Conservation (phyloP, 208 protist species). For the Angomonas deanei region DNA sequence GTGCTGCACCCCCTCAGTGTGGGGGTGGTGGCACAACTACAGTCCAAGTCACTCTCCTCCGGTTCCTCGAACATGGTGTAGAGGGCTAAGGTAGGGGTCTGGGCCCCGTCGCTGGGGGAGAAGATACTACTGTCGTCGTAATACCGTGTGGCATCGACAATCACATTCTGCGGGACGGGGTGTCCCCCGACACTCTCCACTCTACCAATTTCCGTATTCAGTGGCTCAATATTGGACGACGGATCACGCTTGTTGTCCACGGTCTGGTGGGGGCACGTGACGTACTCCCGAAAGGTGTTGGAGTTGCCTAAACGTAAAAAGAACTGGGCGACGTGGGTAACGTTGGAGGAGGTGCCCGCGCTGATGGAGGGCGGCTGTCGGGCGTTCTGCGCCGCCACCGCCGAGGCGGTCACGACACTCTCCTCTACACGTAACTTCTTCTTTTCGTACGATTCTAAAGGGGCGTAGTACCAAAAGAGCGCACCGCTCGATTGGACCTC, state of each 20-base stretch:
- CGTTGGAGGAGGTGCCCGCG: not conserved
- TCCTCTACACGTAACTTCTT: slow-evolving; percentile 75
- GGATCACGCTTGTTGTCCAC: slow-evolving; percentile 1
- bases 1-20: not conserved
- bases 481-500: slow-evolving; percentile 17
- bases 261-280: slow-evolving; percentile 3
- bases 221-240: not conserved
- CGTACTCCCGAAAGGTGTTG: slow-evolving; percentile 49
- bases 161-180: not conserved
- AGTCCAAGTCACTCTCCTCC: not conserved
- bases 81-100: not conserved
- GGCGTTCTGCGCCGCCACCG: slow-evolving; percentile 6
- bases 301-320: slow-evolving; percentile 46
- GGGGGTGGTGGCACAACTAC: not conserved
- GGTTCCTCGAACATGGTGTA: not conserved
- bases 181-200: not conserved
- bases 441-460: slow-evolving; percentile 45
- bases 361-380: too few relatives aligned
- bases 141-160: not conserved
- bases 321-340: slow-evolving; percentile 15
- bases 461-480: slow-evolving; percentile 60
- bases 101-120: not conserved
- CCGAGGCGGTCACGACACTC: slow-evolving; percentile 31
- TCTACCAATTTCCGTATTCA: not conserved
- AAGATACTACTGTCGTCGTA: slow-evolving; percentile 4